Evolutionary conservation across 768 basidiomycete genomes (phyloP).

Genomic region (Suillus subluteus): DNA sequence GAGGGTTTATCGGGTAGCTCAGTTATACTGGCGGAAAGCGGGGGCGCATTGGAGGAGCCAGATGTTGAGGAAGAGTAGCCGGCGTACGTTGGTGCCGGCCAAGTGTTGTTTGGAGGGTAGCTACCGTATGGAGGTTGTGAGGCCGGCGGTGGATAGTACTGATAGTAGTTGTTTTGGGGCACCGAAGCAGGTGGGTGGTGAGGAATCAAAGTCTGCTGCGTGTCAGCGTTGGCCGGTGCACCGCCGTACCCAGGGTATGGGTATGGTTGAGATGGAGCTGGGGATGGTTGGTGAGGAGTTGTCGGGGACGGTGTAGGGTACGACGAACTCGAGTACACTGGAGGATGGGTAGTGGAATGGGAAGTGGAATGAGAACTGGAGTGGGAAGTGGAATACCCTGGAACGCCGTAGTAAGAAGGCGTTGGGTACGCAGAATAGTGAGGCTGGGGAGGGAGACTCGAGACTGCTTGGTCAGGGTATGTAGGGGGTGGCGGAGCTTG

Average conservation of each 20-base stretch:
- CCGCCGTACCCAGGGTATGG: constrained; percentile 28
- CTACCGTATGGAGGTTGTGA: constrained; percentile 33
- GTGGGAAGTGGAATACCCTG: constrained; percentile 24
- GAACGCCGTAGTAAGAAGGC: constrained; percentile 36
- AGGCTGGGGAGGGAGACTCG: constrained; percentile 28
- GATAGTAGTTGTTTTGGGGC: constrained; percentile 28
- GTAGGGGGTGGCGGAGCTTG: constrained; percentile 29
- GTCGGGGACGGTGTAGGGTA: constrained; percentile 24
- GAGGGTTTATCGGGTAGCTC: constrained; percentile 32
- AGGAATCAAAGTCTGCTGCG: constrained; percentile 26
- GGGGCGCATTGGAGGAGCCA: constrained; percentile 24
- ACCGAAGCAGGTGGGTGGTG: constrained; percentile 20
- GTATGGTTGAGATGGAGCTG: constrained; percentile 25
- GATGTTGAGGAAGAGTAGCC: constrained; percentile 34
- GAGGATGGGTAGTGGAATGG: constrained; percentile 17
- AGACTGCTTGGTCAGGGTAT: constrained; percentile 33
- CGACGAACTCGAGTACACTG: constrained; percentile 20
- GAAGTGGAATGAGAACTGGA: not conserved
- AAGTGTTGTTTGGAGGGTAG: constrained; percentile 25
- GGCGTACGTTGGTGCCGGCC: constrained; percentile 31
- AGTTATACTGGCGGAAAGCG: constrained; percentile 16
- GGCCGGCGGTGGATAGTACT: constrained; percentile 35
- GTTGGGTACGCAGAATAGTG: constrained; percentile 38
- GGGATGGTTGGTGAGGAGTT: constrained; percentile 25
- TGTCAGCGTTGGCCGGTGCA: constrained; percentile 23